These are phyloP conservation scores for Candida glaebosa DNA, from an alignment of 805 yeast genomes.

Conservation along the genomic window DNA sequence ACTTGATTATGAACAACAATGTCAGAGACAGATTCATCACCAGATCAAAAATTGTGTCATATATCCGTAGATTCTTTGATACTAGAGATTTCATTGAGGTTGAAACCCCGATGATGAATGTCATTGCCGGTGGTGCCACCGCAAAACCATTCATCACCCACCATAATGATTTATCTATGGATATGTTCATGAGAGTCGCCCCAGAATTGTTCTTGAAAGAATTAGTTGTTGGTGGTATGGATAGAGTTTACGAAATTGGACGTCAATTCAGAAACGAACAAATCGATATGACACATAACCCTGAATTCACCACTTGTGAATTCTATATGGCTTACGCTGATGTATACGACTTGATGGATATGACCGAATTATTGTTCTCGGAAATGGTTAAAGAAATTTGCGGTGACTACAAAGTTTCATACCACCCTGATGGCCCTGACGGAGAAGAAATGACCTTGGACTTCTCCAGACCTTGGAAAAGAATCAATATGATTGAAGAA, in stretches of 20 bases:
- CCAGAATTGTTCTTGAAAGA: constrained; percentile 96
- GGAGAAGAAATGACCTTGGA: constrained; percentile 76
- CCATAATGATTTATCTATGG: constrained; percentile 94
- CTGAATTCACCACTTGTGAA: constrained; percentile 98
- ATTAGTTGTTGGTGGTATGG: constrained; percentile 97
- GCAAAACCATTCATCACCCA: constrained; percentile 97
- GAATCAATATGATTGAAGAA: constrained; percentile 95
- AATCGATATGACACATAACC: constrained; percentile 97
- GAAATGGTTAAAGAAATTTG: constrained; percentile 97
- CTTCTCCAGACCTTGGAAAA: constrained; percentile 97
- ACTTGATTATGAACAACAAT: constrained; percentile 86
- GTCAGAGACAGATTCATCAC: constrained; percentile 83
- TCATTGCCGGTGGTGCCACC: constrained; percentile 99
- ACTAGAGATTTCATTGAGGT: constrained; percentile 86
- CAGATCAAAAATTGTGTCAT: constrained; percentile 87
- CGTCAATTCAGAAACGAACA: constrained; percentile 99
- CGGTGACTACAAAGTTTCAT: constrained; percentile 79
- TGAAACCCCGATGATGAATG: constrained; percentile 98
- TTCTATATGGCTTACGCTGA: constrained; percentile 98
- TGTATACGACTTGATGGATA: constrained; percentile 91
- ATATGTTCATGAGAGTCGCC: constrained; percentile 96
- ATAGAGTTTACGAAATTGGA: constrained; percentile 97
- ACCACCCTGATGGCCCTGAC: constrained; percentile 93
- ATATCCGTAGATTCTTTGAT: constrained; percentile 86
- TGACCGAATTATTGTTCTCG: constrained; percentile 88